phyloP scores from a whole-genome alignment of 1,284 basidiomycete species.

The Irpex sp. region DNA sequence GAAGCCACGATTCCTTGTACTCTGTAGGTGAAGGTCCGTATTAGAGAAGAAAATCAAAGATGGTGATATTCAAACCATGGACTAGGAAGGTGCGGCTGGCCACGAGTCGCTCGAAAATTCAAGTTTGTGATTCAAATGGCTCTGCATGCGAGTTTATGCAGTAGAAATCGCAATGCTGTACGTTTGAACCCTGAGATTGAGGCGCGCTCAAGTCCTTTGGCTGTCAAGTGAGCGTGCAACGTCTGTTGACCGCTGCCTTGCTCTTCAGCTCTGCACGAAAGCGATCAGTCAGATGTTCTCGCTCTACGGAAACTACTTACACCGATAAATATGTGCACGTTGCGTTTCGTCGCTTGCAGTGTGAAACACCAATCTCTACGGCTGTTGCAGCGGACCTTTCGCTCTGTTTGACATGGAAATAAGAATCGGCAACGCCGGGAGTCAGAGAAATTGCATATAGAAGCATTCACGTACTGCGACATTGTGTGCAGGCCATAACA shows the following conservation, averaged over 20 bases:
- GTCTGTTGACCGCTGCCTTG: conserved; percentile 5
- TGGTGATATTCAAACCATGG: too few species aligned
- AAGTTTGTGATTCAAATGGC: too few species aligned
- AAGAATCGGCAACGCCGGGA: conserved; percentile 1
- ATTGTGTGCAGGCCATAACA: conserved; percentile 26
- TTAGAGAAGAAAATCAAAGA: neutral
- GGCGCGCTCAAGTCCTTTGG: too few species aligned
- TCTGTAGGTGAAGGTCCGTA: too few species aligned
- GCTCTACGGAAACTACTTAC: conserved; percentile 15
- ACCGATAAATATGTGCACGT: conserved; percentile 25
- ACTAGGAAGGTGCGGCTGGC: too few species aligned
- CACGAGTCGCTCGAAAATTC: too few species aligned
- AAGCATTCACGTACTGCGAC: conserved; percentile 21
- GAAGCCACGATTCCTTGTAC: too few species aligned
- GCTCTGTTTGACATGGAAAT: conserved; percentile 17
- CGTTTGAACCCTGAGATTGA: too few species aligned
- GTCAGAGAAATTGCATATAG: neutral
- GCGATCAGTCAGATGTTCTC: neutral
- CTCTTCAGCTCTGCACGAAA: conserved; percentile 14
- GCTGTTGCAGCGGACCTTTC: conserved; percentile 26
- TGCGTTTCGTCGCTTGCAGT: conserved; percentile 22
- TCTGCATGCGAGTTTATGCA: too few species aligned
- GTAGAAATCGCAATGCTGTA: too few species aligned
- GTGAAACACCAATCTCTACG: conserved; percentile 20
- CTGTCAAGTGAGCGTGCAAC: neutral